These are phyloP conservation scores for Eutypa lata DNA, from an alignment of 2,329 filamentous ascomycete species.

Conservation along the genomic window DNA sequence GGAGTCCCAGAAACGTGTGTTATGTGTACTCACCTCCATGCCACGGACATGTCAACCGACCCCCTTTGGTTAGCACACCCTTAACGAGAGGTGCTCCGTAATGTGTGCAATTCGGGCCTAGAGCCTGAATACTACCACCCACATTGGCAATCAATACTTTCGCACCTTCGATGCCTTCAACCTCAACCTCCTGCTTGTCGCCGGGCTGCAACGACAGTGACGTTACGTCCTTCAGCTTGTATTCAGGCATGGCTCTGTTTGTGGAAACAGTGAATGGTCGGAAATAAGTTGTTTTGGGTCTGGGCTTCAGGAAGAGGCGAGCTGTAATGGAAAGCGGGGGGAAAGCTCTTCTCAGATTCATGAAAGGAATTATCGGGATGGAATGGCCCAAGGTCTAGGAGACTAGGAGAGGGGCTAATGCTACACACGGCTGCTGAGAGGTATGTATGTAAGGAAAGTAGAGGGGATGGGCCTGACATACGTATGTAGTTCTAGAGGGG, in stretches of 20 bases:
- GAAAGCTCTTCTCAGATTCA: conserved; percentile 20
- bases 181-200: conserved; percentile 83
- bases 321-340: conserved; percentile 9
- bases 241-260: conserved; percentile 50
- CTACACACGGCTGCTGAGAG: not conserved
- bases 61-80: conserved; percentile 78
- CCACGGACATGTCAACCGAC: conserved; percentile 90
- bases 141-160: conserved; percentile 86
- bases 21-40: conserved; percentile 70
- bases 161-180: conserved; percentile 81
- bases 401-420: conserved; percentile 1
- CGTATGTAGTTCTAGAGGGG: not conserved
- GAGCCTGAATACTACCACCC: conserved; percentile 71
- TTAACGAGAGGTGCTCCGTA: conserved; percentile 88
- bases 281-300: not conserved
- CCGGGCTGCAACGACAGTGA: conserved; percentile 73
- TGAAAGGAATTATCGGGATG: conserved; percentile 12
- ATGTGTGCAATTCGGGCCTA: conserved; percentile 83
- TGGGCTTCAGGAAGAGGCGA: conserved; percentile 6
- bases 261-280: conserved; percentile 18
- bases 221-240: conserved; percentile 72
- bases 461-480: not conserved
- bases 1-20: not conserved
- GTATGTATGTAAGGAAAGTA: not conserved
- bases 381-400: not conserved